phyloP scores from a whole-genome alignment of 495 filamentous ascomycete genomes.

The Aspergillus avenaceus region DNA sequence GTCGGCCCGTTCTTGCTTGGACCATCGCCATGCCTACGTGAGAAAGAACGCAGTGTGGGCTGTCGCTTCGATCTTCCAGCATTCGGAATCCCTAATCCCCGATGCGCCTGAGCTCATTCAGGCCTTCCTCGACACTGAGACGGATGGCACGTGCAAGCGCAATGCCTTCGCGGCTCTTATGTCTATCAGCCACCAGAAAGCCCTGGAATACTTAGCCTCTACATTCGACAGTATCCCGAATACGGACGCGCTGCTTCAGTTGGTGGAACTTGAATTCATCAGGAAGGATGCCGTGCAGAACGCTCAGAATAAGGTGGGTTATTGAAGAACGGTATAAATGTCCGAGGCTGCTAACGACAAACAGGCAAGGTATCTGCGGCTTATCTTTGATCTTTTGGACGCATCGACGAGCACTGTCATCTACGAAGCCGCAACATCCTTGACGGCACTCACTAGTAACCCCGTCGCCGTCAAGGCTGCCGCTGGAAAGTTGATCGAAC shows the following conservation, averaged over 20 bases:
- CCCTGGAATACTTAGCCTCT: constrained; percentile 81
- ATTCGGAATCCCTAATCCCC: constrained; percentile 88
- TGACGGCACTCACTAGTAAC: constrained; percentile 91
- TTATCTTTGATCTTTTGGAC: constrained; percentile 96
- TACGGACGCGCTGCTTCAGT: constrained; percentile 87
- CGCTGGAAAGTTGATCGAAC: constrained; percentile 91
- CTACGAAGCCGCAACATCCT: constrained; percentile 97
- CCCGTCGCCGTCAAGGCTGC: constrained; percentile 97
- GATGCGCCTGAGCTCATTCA: constrained; percentile 92
- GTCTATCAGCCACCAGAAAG: constrained; percentile 89
- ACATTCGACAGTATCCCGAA: constrained; percentile 93
- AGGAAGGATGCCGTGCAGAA: constrained; percentile 96
- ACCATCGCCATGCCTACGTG: constrained; percentile 95
- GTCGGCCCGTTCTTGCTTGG: constrained; percentile 83
- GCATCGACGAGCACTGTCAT: constrained; percentile 90
- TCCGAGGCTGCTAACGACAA: constrained; percentile 20
- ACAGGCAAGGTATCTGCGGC: constrained; percentile 80
- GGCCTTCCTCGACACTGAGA: constrained; percentile 86
- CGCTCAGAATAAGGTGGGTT: constrained; percentile 78
- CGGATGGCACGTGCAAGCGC: constrained; percentile 92
- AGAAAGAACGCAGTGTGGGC: constrained; percentile 97
- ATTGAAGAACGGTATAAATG: background rate
- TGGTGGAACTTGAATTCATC: constrained; percentile 95
- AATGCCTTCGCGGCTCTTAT: constrained; percentile 93
- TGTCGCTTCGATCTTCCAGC: constrained; percentile 85